These are phyloP conservation scores for Trichoderma hamatum DNA, from an alignment of 2,329 filamentous ascomycete genomes.

Conservation along the genomic window DNA sequence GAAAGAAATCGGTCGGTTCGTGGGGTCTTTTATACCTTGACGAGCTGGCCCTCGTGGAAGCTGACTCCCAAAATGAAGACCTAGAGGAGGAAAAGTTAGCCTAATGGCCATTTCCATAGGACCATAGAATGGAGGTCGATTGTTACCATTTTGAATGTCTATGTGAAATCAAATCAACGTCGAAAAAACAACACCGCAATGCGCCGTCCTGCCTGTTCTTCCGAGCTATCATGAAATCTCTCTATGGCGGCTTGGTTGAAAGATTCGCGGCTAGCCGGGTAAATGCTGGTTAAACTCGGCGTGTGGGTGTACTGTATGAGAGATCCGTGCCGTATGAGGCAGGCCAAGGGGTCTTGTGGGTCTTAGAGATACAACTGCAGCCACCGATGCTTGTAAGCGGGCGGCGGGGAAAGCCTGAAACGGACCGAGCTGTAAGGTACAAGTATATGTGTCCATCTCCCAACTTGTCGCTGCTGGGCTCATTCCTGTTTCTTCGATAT, in stretches of 20 bases:
- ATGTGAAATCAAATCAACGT: not conserved
- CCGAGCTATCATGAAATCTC: not conserved
- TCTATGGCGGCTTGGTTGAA: not conserved
- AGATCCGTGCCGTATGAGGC: not conserved
- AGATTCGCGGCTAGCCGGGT: slow-evolving; percentile 11
- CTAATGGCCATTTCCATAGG: rapidly evolving
- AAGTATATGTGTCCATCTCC: slow-evolving; percentile 32
- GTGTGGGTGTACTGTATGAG: not conserved
- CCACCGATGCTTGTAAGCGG: slow-evolving; percentile 15
- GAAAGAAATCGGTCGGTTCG: not conserved
- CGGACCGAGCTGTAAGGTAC: slow-evolving; percentile 21
- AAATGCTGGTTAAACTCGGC: not conserved
- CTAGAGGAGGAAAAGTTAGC: slow-evolving; percentile 46
- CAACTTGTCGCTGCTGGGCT: not conserved
- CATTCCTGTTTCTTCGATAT: slow-evolving; percentile 8
- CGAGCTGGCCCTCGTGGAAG: slow-evolving; percentile 80
- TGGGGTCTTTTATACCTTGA: slow-evolving; percentile 64
- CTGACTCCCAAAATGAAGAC: slow-evolving; percentile 85
- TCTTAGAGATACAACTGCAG: not conserved
- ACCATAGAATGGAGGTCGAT: no score
- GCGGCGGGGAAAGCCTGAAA: slow-evolving; percentile 31
- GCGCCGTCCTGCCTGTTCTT: not conserved
- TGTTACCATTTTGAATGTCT: slow-evolving; percentile 14
- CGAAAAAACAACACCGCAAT: not conserved
- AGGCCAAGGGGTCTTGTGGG: slow-evolving; percentile 8